Evolutionary conservation across 1,284 basidiomycete species (phyloP).

Genomic region (Trichosporon coremiiforme): DNA sequence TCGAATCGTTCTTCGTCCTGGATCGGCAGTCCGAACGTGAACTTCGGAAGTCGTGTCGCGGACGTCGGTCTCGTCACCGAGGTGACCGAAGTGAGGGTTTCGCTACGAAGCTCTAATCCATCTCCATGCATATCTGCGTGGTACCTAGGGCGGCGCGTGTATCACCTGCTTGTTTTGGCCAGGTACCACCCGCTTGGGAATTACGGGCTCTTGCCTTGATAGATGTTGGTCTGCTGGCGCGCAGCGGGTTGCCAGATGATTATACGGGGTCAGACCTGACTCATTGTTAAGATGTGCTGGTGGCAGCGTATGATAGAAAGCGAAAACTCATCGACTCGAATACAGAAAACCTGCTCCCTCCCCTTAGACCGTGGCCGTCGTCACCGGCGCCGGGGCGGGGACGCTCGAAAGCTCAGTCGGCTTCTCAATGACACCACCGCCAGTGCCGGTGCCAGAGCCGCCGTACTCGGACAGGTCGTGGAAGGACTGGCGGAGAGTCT

Average conservation of each 20-base stretch:
- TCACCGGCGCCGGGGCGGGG: slow-evolving; percentile 4
- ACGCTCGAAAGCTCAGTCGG: slow-evolving; percentile 13
- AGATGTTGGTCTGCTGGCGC: not conserved
- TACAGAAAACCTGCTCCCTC: not conserved
- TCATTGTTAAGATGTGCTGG: not conserved
- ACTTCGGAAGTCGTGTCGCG: not conserved
- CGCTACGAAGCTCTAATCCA: not conserved
- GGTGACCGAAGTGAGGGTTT: too few species aligned
- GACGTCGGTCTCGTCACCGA: not conserved
- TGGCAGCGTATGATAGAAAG: not conserved
- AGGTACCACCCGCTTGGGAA: not conserved
- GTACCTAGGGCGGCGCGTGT: not conserved
- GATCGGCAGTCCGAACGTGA: not conserved
- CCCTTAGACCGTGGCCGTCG: not conserved
- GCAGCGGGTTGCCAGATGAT: not conserved
- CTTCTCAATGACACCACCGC: not conserved
- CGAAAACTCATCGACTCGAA: slow-evolving; percentile 4
- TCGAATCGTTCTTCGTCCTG: not conserved
- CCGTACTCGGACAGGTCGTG: slow-evolving; percentile 15
- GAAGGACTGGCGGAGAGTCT: slow-evolving; percentile 3
- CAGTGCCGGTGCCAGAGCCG: not conserved
- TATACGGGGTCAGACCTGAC: not conserved
- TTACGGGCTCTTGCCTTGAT: slow-evolving; percentile 10
- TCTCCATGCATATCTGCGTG: slow-evolving; percentile 7
- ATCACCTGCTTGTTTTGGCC: not conserved